Evolutionary conservation across 352 stramenopile genomes (phyloP).

Genomic region (Pythium myriotylum): DNA sequence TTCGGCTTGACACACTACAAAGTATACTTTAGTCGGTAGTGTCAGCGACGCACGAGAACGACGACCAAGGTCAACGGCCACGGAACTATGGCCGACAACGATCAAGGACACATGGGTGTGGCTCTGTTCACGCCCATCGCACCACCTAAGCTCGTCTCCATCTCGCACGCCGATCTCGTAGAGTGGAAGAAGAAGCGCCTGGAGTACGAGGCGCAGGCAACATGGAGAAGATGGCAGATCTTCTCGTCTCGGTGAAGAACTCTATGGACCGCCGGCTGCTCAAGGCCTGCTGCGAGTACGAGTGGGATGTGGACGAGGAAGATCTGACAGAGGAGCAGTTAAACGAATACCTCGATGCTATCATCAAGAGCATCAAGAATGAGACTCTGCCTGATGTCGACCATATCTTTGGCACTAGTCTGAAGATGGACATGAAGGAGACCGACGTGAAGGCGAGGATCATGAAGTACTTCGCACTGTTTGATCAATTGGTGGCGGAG

Average conservation of each 20-base stretch:
- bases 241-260: conserved; percentile 20
- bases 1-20: conserved; percentile 12
- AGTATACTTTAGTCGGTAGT: conserved; percentile 12
- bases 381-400: conserved; percentile 20
- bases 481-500: conserved; percentile 23
- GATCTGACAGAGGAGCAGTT: conserved; percentile 21
- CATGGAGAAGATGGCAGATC: conserved; percentile 20
- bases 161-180: conserved; percentile 20
- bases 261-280: conserved; percentile 23
- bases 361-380: conserved; percentile 28
- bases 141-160: conserved; percentile 8
- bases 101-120: no score
- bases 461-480: conserved; percentile 28
- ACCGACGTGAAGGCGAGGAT: conserved; percentile 26
- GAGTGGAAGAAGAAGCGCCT: conserved; percentile 26
- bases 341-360: conserved; percentile 16
- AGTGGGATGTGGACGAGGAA: conserved; percentile 24
- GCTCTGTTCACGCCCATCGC: conserved; percentile 17
- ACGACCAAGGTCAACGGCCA: no score
- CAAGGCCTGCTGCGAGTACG: conserved; percentile 23
- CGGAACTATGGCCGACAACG: no score
- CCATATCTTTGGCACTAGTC: conserved; percentile 14
- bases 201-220: conserved; percentile 24
- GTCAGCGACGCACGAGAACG: neutral
- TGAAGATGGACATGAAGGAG: conserved; percentile 4